Conservation (phyloP, 192 early-diverging fungal genomes). For the Dissophora globulifera region DNA sequence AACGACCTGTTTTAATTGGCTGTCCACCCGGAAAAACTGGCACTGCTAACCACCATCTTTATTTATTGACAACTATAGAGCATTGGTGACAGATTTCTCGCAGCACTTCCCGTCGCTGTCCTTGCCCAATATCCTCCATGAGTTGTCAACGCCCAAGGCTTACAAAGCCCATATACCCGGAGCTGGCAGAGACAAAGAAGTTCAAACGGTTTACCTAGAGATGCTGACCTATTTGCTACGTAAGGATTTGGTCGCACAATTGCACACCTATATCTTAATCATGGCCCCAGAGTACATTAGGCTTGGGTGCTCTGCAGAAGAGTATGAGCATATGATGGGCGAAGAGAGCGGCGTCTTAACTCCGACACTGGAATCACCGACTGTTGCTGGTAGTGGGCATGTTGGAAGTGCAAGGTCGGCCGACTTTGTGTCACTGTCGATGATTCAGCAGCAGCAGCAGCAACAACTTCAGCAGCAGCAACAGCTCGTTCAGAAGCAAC, state of each 20-base stretch:
- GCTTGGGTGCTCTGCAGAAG: slow-evolving; percentile 37
- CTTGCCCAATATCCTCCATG: slow-evolving; percentile 65
- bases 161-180: slow-evolving; percentile 56
- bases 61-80: slow-evolving; percentile 19
- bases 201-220: slow-evolving; percentile 78
- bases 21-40: too few species aligned
- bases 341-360: slow-evolving; percentile 43
- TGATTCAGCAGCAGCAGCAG: slow-evolving; percentile 32
- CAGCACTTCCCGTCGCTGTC: slow-evolving; percentile 66
- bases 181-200: slow-evolving; percentile 69
- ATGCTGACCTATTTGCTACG: slow-evolving; percentile 84
- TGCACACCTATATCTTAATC: slow-evolving; percentile 81
- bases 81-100: slow-evolving; percentile 66
- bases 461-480: slow-evolving; percentile 39
- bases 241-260: slow-evolving; percentile 79
- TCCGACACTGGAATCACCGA: slow-evolving; percentile 41
- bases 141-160: slow-evolving; percentile 68
- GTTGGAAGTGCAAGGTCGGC: slow-evolving; percentile 47
- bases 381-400: slow-evolving; percentile 8
- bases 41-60: too few species aligned
- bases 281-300: slow-evolving; percentile 72
- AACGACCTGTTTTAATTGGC: too few species aligned
- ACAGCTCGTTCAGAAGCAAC: slow-evolving; percentile 23
- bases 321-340: slow-evolving; percentile 46
- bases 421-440: slow-evolving; percentile 20